Conservation (phyloP, 352 stramenopile species). For the Pythium periplocum region DNA sequence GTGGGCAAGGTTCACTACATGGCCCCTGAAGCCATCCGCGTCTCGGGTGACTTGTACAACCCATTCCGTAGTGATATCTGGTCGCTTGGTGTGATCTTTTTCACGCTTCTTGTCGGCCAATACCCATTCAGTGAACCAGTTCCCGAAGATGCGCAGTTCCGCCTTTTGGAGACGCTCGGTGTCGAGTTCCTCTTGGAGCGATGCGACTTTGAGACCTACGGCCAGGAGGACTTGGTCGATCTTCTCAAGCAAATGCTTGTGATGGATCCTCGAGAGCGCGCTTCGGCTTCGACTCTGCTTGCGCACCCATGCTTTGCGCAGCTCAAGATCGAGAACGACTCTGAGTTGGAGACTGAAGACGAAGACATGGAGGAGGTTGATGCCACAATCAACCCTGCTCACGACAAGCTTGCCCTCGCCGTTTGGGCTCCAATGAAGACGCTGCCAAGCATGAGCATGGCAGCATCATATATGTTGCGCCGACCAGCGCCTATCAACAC, state of each 20-base stretch:
- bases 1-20: constrained; percentile 83
- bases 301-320: constrained; percentile 33
- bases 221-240: constrained; percentile 36
- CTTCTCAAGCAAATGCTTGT: constrained; percentile 49
- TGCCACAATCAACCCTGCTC: too few species aligned
- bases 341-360: too few species aligned
- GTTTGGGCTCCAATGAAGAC: too few species aligned
- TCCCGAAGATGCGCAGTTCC: constrained; percentile 49
- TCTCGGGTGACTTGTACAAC: constrained; percentile 37
- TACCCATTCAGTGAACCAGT: constrained; percentile 63
- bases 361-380: too few species aligned
- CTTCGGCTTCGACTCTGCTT: constrained; percentile 33
- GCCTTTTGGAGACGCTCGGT: constrained; percentile 48
- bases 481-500: too few species aligned
- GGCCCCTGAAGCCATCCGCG: constrained; percentile 56
- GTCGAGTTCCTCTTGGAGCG: constrained; percentile 66
- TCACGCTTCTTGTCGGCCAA: constrained; percentile 57
- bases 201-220: constrained; percentile 43
- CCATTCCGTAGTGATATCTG: constrained; percentile 64
- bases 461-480: too few species aligned
- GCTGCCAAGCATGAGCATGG: too few species aligned
- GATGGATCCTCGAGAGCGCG: constrained; percentile 39
- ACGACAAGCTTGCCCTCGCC: too few species aligned
- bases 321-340: background rate
- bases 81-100: constrained; percentile 79